Evolutionary conservation across 2,329 filamentous ascomycete species (phyloP).

Genomic region (Macrophomina tecta): DNA sequence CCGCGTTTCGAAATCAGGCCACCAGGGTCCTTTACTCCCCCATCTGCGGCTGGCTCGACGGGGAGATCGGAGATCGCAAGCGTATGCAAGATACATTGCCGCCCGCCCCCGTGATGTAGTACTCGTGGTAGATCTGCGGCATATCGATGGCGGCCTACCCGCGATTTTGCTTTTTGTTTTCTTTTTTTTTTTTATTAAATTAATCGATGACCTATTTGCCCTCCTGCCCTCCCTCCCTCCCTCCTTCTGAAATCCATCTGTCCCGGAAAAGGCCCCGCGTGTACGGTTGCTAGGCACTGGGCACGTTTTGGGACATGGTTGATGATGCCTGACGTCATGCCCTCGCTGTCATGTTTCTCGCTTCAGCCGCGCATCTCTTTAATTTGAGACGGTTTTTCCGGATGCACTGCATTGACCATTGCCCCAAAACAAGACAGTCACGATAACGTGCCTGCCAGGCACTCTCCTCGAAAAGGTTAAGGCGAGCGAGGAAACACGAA

Average conservation of each 20-base stretch:
- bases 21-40: not conserved
- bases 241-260: not conserved
- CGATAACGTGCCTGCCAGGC: not conserved
- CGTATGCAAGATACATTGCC: slow-evolving; percentile 23
- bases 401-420: not conserved
- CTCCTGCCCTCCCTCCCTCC: not conserved
- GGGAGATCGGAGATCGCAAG: slow-evolving; percentile 6
- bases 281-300: not conserved
- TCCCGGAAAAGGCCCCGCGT: not conserved
- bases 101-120: not conserved
- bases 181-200: slow-evolving; percentile 1
- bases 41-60: slow-evolving; percentile 12
- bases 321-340: not conserved
- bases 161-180: slow-evolving; percentile 3
- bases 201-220: not conserved
- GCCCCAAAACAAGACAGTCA: not conserved
- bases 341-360: not conserved
- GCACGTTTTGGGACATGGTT: not conserved
- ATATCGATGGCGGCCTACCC: slow-evolving; percentile 10
- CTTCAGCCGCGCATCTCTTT: not conserved
- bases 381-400: not conserved
- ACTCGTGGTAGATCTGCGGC: not conserved
- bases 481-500: not conserved
- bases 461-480: no score
- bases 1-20: not conserved